Evolutionary conservation across 352 stramenopile species (phyloP).

Genomic region (Phytophthora idaei): DNA sequence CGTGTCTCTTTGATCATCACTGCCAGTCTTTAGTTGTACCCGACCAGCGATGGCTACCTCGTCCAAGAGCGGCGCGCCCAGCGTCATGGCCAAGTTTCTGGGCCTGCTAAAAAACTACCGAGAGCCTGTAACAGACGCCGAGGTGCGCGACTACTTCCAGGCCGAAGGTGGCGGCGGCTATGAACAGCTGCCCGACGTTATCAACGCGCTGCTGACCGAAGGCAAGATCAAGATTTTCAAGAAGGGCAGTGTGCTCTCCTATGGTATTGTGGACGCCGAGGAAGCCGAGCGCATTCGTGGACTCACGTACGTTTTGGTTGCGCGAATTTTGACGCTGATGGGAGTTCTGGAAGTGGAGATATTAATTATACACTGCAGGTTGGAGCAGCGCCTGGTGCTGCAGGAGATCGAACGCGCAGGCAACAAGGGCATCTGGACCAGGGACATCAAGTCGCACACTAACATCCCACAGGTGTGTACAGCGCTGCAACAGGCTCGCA

Average conservation of each 20-base stretch:
- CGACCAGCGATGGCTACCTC: constrained; percentile 32
- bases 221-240: constrained; percentile 91
- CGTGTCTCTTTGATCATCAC: constrained; percentile 16
- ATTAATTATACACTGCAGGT: constrained; percentile 43
- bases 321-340: background rate
- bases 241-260: constrained; percentile 86
- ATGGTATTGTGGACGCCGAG: constrained; percentile 81
- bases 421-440: constrained; percentile 99
- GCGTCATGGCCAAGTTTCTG: constrained; percentile 73
- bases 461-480: constrained; percentile 92
- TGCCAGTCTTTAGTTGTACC: constrained; percentile 24
- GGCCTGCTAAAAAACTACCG: constrained; percentile 79
- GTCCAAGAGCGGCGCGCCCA: constrained; percentile 35
- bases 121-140: constrained; percentile 76
- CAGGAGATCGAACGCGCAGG: constrained; percentile 96
- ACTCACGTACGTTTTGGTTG: constrained; percentile 62
- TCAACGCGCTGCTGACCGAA: constrained; percentile 87
- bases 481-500: background rate
- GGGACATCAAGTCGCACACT: constrained; percentile 98
- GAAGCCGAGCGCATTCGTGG: constrained; percentile 87
- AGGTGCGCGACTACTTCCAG: constrained; percentile 85
- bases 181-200: constrained; percentile 78
- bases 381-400: constrained; percentile 86
- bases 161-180: constrained; percentile 69
- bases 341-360: constrained; percentile 14